A percentile compares a stretch with the other conserved stretches of the same genome.
phyloP scores from a whole-genome alignment of 495 filamentous ascomycete genomes.

The Collariella sp. region DNA sequence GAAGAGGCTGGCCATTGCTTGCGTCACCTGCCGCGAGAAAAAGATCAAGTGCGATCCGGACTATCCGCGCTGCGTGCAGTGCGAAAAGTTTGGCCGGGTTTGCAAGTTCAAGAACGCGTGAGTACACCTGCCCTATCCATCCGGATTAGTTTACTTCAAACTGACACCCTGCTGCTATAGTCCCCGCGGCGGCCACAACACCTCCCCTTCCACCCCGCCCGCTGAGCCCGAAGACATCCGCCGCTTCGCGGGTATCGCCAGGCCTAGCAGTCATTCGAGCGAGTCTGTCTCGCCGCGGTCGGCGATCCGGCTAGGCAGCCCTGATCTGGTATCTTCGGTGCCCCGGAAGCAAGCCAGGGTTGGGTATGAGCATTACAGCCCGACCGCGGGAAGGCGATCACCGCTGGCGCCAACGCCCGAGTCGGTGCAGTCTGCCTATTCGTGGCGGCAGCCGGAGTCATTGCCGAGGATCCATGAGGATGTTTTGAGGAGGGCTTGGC shows the following conservation, averaged over 20 bases:
- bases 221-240: conserved; percentile 40
- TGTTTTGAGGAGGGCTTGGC: conserved; percentile 49
- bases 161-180: conserved; percentile 10
- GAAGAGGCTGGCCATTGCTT: conserved; percentile 82
- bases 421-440: conserved; percentile 20
- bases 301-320: conserved; percentile 24
- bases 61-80: conserved; percentile 76
- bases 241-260: conserved; percentile 23
- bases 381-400: conserved; percentile 22
- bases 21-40: conserved; percentile 86
- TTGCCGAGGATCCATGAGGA: conserved; percentile 39
- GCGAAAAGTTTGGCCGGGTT: conserved; percentile 75
- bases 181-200: conserved; percentile 43
- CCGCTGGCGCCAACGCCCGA: conserved; percentile 31
- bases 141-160: not conserved
- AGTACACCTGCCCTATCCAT: conserved; percentile 33
- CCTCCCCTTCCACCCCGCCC: conserved; percentile 33
- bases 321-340: conserved; percentile 19
- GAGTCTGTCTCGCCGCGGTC: conserved; percentile 38
- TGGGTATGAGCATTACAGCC: conserved; percentile 35
- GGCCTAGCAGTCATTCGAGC: conserved; percentile 34
- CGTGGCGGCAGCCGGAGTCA: conserved; percentile 36
- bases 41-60: conserved; percentile 95
- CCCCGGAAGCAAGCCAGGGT: conserved; percentile 35
- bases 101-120: conserved; percentile 87